Percentiles rank a stretch among this genome's conserved stretches.
Evolutionary conservation across 2,329 filamentous ascomycete species (phyloP).

Genomic region (Dothidotthia symphoricarpi): DNA sequence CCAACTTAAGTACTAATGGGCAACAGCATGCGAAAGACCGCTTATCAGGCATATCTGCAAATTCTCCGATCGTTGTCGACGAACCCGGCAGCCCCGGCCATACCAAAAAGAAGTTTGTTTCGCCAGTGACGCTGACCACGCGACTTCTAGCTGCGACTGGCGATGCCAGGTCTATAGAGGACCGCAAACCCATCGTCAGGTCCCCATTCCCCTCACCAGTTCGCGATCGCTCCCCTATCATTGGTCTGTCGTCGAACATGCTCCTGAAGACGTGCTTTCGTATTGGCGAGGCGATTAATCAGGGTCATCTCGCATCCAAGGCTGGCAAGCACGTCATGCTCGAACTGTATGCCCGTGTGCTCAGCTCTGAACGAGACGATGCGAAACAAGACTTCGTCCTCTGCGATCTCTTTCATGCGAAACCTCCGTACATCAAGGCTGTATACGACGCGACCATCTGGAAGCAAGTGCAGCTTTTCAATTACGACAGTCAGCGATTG

Average conservation of each 20-base stretch:
- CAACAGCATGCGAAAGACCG: background rate
- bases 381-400: constrained; percentile 63
- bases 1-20: background rate
- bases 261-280: constrained; percentile 63
- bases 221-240: constrained; percentile 54
- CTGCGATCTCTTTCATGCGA: constrained; percentile 60
- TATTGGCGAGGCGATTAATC: constrained; percentile 59
- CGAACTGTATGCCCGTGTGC: constrained; percentile 64
- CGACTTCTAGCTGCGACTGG: constrained; percentile 11
- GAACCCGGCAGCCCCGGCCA: background rate
- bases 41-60: background rate
- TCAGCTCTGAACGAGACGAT: constrained; percentile 56
- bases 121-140: constrained; percentile 24
- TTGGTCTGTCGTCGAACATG: constrained; percentile 50
- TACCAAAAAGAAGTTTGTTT: constrained; percentile 17
- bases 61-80: background rate
- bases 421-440: constrained; percentile 54
- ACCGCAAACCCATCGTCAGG: constrained; percentile 49
- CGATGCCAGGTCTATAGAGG: constrained; percentile 1
- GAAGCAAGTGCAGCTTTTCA: constrained; percentile 47
- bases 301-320: constrained; percentile 48
- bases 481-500: constrained; percentile 49
- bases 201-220: constrained; percentile 52
- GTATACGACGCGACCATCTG: constrained; percentile 46
- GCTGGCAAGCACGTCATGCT: constrained; percentile 53